Base-by-base conservation (phyloP, 2,329 filamentous ascomycete species). In the Fusarium sp. region DNA sequence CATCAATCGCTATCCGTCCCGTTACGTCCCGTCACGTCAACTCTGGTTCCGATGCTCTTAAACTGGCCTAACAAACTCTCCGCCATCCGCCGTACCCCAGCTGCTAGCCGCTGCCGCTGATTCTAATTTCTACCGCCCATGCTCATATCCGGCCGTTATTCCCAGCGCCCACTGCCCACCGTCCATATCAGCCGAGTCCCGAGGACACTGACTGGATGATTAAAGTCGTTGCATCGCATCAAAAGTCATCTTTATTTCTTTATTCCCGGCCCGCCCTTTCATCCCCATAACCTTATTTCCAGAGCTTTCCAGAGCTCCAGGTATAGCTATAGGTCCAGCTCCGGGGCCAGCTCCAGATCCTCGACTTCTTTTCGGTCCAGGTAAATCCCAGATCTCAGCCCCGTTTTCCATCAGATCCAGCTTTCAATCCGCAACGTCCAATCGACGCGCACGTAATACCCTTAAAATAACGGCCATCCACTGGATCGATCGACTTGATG, bases 141-240 rank as follows among this genome's bases (percentile, higher is more conserved):
- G 57, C 62, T 55, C 56, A 65, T 65, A 62, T 62, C 70, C 65
- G 64, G 56, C 47, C 52, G 49, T 76, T 76, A 76, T 76, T 77
- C 61, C 76, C 76, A 76, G 73, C 71, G 68, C 57, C 57, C 58
- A 62, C 59, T 44, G 43, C n/a, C 61, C 58, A 68, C 71, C 13
- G 27, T 10, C 27, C 27, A 30, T 30, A 35, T 35, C 33, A 72
- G 65, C 68, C 68, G 68, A 69, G 52, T 61, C 53, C 68, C 64
- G 59, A 60, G 54, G 22, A 60, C 51, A 62, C 17, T 35, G 33
- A 35, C 27, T 30, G 27, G 27, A 35, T 35, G 17, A 17, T 35
- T 53, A 70, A 59, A 50, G 54, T 48, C 53, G 52, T 45, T 46
- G 48, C 56, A 33, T 53, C 57, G 52, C 44, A 56, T 64, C 63